These are phyloP conservation scores for Pholiota adiposa DNA, from an alignment of 1,284 basidiomycete genomes.

Conservation along the genomic window DNA sequence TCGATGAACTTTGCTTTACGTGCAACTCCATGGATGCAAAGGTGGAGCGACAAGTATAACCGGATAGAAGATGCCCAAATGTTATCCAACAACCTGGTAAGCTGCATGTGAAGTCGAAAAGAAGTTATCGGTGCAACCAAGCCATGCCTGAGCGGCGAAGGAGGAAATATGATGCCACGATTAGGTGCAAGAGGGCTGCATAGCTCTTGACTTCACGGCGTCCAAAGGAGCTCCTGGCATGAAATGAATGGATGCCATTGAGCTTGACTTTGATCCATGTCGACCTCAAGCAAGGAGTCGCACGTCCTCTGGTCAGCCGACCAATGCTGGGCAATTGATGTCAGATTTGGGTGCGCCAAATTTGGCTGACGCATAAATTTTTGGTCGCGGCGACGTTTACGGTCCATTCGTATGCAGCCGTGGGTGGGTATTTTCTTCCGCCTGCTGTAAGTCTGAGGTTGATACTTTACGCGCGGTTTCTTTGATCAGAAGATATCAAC, in stretches of 20 bases:
- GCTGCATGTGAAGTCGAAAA: background rate
- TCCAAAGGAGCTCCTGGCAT: background rate
- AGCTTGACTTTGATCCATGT: background rate
- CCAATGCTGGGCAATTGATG: conserved; percentile 13
- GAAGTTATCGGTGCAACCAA: background rate
- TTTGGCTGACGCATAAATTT: conserved; percentile 12
- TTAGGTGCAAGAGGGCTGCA: background rate
- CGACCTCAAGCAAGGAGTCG: background rate
- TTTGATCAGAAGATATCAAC: background rate
- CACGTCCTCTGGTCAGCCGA: conserved; percentile 15
- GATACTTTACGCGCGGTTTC: background rate
- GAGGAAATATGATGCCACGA: background rate
- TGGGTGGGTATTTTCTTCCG: conserved; percentile 6
- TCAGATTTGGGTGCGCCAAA: conserved; percentile 17
- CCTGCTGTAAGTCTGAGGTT: background rate
- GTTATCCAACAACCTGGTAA: background rate
- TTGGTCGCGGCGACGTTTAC: conserved; percentile 5
- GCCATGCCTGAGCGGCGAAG: background rate
- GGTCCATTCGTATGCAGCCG: background rate
- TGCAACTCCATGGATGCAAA: background rate
- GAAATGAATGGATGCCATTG: background rate
- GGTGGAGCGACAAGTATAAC: background rate
- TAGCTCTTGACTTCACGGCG: background rate
- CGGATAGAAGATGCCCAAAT: background rate
- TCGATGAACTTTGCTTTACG: background rate